phyloP scores from a whole-genome alignment of 169 alveolate genomes.

The Plasmodium knowlesi region DNA sequence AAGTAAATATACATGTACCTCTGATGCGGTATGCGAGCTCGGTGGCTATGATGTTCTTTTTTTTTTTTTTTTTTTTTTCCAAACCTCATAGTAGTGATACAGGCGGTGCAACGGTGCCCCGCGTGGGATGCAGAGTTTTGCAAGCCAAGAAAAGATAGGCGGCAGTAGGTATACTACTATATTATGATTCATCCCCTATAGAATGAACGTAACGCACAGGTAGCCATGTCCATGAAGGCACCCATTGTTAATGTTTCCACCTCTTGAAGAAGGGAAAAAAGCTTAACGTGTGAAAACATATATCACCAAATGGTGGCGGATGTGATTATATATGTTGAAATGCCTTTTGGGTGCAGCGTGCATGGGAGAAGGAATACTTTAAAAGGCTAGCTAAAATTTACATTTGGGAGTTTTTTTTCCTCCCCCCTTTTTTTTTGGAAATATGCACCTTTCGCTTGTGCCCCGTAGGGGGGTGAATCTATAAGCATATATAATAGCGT shows the following conservation, averaged over 20 bases:
- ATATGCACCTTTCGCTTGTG: neutral
- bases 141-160: neutral
- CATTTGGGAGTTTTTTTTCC: neutral
- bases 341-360: neutral
- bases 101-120: neutral
- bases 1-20: neutral
- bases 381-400: neutral
- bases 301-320: neutral
- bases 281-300: neutral
- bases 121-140: neutral
- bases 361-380: neutral
- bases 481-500: neutral
- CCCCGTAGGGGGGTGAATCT: neutral
- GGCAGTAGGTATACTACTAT: neutral
- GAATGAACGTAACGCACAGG: neutral
- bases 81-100: neutral
- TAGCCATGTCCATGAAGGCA: neutral
- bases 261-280: neutral
- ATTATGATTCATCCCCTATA: neutral
- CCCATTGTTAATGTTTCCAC: neutral
- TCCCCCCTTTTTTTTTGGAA: neutral
- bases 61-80: neutral
- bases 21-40: neutral
- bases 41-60: neutral
- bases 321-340: neutral